phyloP scores from a whole-genome alignment of 2,329 filamentous ascomycete species.

The Allantophomopsis cytisporea region DNA sequence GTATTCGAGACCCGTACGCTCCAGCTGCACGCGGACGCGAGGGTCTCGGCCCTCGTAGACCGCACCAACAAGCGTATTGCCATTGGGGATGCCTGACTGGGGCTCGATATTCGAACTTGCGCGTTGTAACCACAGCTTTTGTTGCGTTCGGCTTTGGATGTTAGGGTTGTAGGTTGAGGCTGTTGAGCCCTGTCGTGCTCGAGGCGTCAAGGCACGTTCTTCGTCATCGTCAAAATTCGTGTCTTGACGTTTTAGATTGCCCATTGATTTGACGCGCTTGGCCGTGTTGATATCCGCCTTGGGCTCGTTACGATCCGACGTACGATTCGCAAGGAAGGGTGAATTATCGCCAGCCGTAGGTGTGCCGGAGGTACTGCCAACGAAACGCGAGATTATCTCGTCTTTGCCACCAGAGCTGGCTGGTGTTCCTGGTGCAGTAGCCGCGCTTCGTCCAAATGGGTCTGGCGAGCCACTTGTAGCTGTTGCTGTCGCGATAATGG shows the following conservation, averaged over 20 bases:
- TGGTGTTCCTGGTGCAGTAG: conserved; percentile 1
- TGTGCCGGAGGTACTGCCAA: conserved; percentile 33
- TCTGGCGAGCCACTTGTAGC: conserved; percentile 21
- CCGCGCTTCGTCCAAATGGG: conserved; percentile 13
- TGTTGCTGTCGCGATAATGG: conserved; percentile 31
- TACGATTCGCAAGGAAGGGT: conserved; percentile 28
- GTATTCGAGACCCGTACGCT: conserved; percentile 60
- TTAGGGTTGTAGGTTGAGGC: conserved; percentile 11
- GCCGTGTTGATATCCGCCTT: conserved; percentile 8
- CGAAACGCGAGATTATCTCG: conserved; percentile 45
- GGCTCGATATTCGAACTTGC: conserved; percentile 61
- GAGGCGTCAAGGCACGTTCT: conserved; percentile 29
- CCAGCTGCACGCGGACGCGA: conserved; percentile 48
- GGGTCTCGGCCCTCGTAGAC: conserved; percentile 49
- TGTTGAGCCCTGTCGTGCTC: conserved; percentile 15
- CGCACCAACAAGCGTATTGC: conserved; percentile 24
- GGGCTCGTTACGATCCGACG: conserved; percentile 3
- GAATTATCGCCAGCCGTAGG: conserved; percentile 30
- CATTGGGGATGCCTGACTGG: conserved; percentile 28
- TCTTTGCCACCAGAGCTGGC: conserved; percentile 16
- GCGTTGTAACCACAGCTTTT: conserved; percentile 63
- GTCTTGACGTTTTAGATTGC: conserved; percentile 11
- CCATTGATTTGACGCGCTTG: conserved; percentile 16
- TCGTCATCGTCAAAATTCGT: conserved; percentile 22
- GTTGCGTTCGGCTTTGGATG: conserved; percentile 54